Conservation (phyloP, 371 early-diverging fungal species). For the Syncephalastrum monosporum region DNA sequence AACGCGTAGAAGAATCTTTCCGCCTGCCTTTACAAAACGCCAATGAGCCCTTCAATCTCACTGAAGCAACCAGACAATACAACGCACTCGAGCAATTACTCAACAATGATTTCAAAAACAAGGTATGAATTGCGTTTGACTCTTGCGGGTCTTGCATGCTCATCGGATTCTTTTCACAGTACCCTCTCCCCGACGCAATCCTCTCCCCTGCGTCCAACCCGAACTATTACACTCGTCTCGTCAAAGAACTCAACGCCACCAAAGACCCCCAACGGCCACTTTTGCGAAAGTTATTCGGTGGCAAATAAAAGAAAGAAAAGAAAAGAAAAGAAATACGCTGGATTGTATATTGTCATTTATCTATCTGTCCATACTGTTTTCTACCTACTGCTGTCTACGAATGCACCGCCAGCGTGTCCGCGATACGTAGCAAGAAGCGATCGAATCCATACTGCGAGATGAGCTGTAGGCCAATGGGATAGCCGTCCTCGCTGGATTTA, state of each 20-base stretch:
- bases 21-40: constrained; percentile 31
- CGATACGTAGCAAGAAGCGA: constrained; percentile 46
- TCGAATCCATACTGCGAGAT: constrained; percentile 85
- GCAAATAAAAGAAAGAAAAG: background rate
- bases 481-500: constrained; percentile 30
- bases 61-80: constrained; percentile 46
- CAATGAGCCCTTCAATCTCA: constrained; percentile 29
- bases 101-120: constrained; percentile 54
- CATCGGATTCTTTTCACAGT: constrained; percentile 24
- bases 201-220: constrained; percentile 62
- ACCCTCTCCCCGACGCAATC: constrained; percentile 55
- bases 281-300: background rate
- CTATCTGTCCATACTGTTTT: too few relatives aligned
- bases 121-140: constrained; percentile 25
- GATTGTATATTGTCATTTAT: constrained; percentile 1
- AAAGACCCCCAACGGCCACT: constrained; percentile 21
- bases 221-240: constrained; percentile 55
- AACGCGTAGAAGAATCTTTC: constrained; percentile 55
- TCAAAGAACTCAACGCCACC: constrained; percentile 46
- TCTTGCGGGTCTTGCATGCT: background rate
- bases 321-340: background rate
- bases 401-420: constrained; percentile 11
- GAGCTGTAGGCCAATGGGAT: constrained; percentile 83
- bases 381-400: background rate
- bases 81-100: constrained; percentile 50